Evolutionary conservation across 73 alveolate genomes (phyloP).

Genomic region (Blepharisma stoltei): DNA sequence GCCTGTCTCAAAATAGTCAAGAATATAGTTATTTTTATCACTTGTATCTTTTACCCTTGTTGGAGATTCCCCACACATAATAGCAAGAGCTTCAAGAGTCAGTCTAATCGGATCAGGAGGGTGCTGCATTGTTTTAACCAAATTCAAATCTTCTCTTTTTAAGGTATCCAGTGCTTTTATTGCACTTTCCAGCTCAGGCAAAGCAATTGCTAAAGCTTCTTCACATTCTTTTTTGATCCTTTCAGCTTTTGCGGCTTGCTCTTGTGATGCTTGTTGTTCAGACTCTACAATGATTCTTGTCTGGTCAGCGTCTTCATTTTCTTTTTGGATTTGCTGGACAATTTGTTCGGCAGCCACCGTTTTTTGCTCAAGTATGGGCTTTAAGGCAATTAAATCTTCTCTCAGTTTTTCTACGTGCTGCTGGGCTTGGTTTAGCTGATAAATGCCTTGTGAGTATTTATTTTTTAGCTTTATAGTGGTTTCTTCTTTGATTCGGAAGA

Average conservation of each 20-base stretch:
- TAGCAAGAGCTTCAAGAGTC: slow-evolving; percentile 83
- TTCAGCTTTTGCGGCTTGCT: slow-evolving; percentile 80
- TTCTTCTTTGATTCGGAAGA: slow-evolving; percentile 37
- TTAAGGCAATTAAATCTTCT: slow-evolving; percentile 79
- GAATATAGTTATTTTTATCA: slow-evolving; percentile 29
- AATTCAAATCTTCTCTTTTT: slow-evolving; percentile 81
- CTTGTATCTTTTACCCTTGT: slow-evolving; percentile 64
- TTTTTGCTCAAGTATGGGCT: slow-evolving; percentile 88
- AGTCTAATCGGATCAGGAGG: slow-evolving; percentile 91
- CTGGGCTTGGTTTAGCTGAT: slow-evolving; percentile 83
- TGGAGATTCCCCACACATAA: slow-evolving; percentile 62
- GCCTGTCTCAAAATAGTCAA: slow-evolving; percentile 85
- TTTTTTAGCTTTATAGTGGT: slow-evolving; percentile 67
- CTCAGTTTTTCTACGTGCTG: slow-evolving; percentile 81
- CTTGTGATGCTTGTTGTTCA: slow-evolving; percentile 86
- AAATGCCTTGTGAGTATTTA: slow-evolving; percentile 82
- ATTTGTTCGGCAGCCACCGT: slow-evolving; percentile 86
- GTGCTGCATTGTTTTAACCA: slow-evolving; percentile 84
- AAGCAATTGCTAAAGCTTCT: slow-evolving; percentile 79
- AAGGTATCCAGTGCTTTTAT: slow-evolving; percentile 84
- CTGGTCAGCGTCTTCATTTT: slow-evolving; percentile 85
- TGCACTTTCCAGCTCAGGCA: slow-evolving; percentile 90
- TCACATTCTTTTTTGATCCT: slow-evolving; percentile 83
- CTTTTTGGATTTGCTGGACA: slow-evolving; percentile 77
- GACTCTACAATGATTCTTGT: slow-evolving; percentile 72